Percentiles rank a stretch among this genome's conserved stretches.
Conservation (phyloP, 768 basidiomycete species). For the Boletus eberwhitei region DNA sequence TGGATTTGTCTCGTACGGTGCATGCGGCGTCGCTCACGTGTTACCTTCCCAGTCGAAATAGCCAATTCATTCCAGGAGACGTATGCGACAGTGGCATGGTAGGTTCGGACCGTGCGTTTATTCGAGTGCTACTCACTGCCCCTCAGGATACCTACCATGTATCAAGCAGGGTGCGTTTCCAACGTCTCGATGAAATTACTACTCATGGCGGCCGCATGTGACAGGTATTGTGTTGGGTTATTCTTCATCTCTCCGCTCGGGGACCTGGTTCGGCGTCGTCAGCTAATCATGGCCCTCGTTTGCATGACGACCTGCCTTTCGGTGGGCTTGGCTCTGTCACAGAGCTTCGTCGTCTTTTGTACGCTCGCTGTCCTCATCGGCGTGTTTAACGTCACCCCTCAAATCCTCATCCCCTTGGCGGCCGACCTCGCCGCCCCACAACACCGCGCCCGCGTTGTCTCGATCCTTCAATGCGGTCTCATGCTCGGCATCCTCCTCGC, state of each 20-base stretch:
- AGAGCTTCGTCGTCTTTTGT: conserved; percentile 31
- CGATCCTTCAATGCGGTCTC: conserved; percentile 33
- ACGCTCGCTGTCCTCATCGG: conserved; percentile 37
- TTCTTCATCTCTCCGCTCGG: conserved; percentile 45
- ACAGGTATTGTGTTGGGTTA: conserved; percentile 30
- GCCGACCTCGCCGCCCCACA: conserved; percentile 40
- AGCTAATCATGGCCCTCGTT: conserved; percentile 37
- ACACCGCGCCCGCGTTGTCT: conserved; percentile 22
- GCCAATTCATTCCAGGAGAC: conserved; percentile 36
- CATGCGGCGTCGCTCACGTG: not conserved
- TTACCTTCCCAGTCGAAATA: conserved; percentile 25
- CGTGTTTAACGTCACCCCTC: conserved; percentile 38
- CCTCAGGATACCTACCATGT: conserved; percentile 56
- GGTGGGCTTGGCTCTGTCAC: conserved; percentile 38
- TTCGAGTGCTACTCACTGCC: not conserved
- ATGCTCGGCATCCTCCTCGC: conserved; percentile 30
- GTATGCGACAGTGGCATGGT: conserved; percentile 35
- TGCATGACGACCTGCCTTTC: conserved; percentile 35
- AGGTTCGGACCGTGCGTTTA: not conserved
- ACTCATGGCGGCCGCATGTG: not conserved
- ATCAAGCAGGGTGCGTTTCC: conserved; percentile 57
- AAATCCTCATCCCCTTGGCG: conserved; percentile 41
- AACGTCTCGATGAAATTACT: not conserved
- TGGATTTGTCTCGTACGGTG: not conserved
- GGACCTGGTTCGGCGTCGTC: conserved; percentile 44